Evolutionary conservation across 805 yeast species (phyloP).

Genomic region (Kodamaea neixiangensis): DNA sequence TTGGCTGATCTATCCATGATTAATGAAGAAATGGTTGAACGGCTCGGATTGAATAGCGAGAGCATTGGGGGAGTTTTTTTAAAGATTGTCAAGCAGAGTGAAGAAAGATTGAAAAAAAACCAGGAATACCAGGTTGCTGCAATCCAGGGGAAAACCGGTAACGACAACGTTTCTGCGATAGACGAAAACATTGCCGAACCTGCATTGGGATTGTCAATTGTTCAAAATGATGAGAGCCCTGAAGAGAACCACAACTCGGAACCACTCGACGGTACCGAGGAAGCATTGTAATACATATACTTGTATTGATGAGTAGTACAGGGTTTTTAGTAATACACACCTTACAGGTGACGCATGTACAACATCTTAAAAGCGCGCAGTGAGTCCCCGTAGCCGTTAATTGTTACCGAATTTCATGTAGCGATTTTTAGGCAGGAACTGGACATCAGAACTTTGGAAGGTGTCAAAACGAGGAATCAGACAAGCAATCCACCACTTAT

Average conservation of each 20-base stretch:
- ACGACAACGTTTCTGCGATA: neutral
- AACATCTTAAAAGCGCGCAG: neutral
- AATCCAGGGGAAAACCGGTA: neutral
- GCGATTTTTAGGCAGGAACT: neutral
- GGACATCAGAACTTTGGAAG: neutral
- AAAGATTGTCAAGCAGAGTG: constrained; percentile 24
- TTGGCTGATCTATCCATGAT: constrained; percentile 37
- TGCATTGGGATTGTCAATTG: neutral
- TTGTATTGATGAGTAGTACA: too few relatives aligned
- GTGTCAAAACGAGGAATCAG: neutral
- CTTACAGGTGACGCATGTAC: neutral
- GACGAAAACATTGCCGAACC: neutral
- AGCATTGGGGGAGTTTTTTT: constrained; percentile 34
- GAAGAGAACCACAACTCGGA: neutral
- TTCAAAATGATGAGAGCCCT: neutral
- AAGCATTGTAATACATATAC: neutral
- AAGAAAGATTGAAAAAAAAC: constrained; percentile 9
- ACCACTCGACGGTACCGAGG: neutral
- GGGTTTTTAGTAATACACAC: neutral
- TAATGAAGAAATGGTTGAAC: constrained; percentile 20
- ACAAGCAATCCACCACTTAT: too few relatives aligned
- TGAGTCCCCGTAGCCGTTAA: neutral
- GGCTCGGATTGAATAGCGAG: constrained; percentile 40
- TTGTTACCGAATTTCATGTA: neutral
- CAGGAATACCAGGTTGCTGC: neutral